Evolutionary conservation across 192 early-diverging fungal species (phyloP).

Genomic region (Ambispora gerdemannii): DNA sequence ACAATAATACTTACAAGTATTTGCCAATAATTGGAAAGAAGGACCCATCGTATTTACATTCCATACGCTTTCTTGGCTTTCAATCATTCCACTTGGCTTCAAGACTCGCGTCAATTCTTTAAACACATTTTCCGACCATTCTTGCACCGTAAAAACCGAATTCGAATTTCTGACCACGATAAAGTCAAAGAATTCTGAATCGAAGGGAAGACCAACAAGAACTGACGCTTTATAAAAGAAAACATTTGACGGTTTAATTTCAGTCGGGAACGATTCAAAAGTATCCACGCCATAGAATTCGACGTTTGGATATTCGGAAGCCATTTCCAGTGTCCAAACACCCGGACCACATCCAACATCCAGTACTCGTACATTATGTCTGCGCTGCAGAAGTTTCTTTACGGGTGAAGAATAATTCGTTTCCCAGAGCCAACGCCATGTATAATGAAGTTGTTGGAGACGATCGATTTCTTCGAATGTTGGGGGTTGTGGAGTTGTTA

Average conservation of each 20-base stretch:
- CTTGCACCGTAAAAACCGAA: constrained; percentile 5
- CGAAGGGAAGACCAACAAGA: constrained; percentile 30
- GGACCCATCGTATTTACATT: neutral
- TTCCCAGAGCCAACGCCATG: neutral
- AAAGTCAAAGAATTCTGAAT: constrained; percentile 36
- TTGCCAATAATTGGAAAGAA: neutral
- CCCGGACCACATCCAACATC: constrained; percentile 36
- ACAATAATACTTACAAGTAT: neutral
- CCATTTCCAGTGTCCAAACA: constrained; percentile 39
- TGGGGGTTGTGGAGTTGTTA: no score
- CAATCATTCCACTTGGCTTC: neutral
- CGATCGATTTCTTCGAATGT: constrained; percentile 14
- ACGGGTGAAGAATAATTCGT: neutral
- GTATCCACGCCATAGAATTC: constrained; percentile 36
- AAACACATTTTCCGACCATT: constrained; percentile 16
- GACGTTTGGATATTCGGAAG: constrained; percentile 30
- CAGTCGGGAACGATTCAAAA: constrained; percentile 35
- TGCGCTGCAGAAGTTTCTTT: neutral
- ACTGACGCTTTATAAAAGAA: constrained; percentile 29
- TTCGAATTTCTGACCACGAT: constrained; percentile 31
- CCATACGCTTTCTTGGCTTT: neutral
- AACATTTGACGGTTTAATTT: constrained; percentile 37
- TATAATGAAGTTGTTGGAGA: constrained; percentile 10
- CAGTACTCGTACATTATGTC: neutral
- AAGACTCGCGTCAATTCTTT: neutral